A percentile compares a stretch with the other conserved stretches of the same genome.
Conservation (phyloP, 2,329 filamentous ascomycete species). For the Aspergillus candidus region DNA sequence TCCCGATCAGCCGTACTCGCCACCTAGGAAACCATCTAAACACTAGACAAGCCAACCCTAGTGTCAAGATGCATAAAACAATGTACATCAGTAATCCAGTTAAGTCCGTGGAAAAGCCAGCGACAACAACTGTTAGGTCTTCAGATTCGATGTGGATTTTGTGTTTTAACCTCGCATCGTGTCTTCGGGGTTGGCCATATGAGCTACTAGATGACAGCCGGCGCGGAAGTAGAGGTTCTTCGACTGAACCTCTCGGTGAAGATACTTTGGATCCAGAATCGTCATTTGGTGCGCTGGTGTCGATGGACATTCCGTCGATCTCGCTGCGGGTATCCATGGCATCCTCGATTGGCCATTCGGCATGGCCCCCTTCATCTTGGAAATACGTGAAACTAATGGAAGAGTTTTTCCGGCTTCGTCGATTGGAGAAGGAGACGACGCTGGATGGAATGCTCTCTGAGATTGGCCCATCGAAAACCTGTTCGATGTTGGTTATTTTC, state of each 20-base stretch:
- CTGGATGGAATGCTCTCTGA: conserved; percentile 95
- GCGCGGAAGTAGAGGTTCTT: conserved; percentile 62
- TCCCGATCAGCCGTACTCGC: conserved; percentile 71
- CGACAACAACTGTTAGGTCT: conserved; percentile 87
- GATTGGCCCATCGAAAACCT: conserved; percentile 84
- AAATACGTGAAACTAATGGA: conserved; percentile 87
- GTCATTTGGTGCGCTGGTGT: conserved; percentile 34
- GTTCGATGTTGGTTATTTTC: conserved; percentile 8
- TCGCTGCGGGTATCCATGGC: conserved; percentile 41
- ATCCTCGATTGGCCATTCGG: conserved; percentile 47
- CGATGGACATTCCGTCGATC: conserved; percentile 37
- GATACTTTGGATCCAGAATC: conserved; percentile 29
- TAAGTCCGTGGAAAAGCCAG: conserved; percentile 76
- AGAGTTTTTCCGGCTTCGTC: conserved; percentile 73
- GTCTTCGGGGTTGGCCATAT: conserved; percentile 55
- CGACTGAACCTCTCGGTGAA: conserved; percentile 41
- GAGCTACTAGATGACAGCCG: conserved; percentile 62
- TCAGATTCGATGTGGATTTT: conserved; percentile 92
- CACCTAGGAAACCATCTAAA: conserved; percentile 86
- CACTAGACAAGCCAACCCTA: conserved; percentile 75
- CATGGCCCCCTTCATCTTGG: conserved; percentile 60
- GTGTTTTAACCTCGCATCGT: conserved; percentile 65
- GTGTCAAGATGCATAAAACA: conserved; percentile 62
- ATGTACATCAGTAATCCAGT: conserved; percentile 65
- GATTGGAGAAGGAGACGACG: conserved; percentile 83